phyloP scores from a whole-genome alignment of 257 asterid species.

The Penstemon davidsonii region DNA sequence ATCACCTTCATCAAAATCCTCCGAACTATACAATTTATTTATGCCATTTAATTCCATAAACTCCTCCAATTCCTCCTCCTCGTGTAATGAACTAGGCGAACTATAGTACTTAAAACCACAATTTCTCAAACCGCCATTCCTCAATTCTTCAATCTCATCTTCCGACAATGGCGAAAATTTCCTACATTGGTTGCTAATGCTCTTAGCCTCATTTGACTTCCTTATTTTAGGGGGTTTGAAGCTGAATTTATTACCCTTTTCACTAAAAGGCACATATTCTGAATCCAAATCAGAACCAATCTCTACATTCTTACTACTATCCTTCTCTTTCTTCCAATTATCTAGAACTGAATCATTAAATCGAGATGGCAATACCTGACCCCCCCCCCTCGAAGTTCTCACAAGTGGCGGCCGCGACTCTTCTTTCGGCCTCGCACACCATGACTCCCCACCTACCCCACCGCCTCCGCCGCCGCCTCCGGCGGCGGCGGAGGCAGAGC shows the following conservation, averaged over 20 bases:
- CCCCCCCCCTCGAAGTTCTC: constrained; percentile 92
- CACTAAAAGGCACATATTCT: constrained; percentile 57
- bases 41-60: constrained; percentile 45
- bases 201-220: constrained; percentile 39
- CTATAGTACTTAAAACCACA: background rate
- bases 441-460: background rate
- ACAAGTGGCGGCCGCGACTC: constrained; percentile 60
- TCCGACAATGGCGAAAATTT: constrained; percentile 61
- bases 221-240: constrained; percentile 39
- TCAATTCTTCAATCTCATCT: constrained; percentile 61
- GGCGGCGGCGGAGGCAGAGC: no score
- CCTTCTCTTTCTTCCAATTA: constrained; percentile 93
- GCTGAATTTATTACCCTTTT: constrained; percentile 35
- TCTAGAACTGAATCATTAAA: constrained; percentile 89
- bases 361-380: constrained; percentile 92
- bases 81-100: no score
- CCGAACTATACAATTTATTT: constrained; percentile 46
- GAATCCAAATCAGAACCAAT: constrained; percentile 61
- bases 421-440: background rate
- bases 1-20: constrained; percentile 70
- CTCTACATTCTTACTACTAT: constrained; percentile 37
- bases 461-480: background rate
- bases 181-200: constrained; percentile 34
- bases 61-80: constrained; percentile 54
- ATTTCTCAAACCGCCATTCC: constrained; percentile 38